Percentiles rank a stretch among this genome's conserved stretches.
phyloP scores from a whole-genome alignment of 2,329 filamentous ascomycete species.

The Fusarium domesticum region DNA sequence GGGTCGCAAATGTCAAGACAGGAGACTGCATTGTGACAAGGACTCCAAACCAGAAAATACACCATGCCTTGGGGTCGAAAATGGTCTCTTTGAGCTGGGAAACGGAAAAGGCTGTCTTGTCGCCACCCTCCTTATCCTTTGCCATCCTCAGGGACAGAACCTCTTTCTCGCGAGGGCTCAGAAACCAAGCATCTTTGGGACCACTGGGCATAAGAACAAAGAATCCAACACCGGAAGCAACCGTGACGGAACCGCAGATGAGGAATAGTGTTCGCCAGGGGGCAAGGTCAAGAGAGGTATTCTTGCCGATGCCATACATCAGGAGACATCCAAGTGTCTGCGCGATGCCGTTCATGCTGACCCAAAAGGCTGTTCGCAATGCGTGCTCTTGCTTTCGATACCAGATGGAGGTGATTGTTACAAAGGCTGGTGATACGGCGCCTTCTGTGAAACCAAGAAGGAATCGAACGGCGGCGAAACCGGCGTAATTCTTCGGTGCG shows the following conservation, averaged over 20 bases:
- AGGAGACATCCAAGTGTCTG: slow-evolving; percentile 30
- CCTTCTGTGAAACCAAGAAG: slow-evolving; percentile 33
- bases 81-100: slow-evolving; percentile 23
- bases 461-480: slow-evolving; percentile 35
- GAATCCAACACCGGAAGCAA: slow-evolving; percentile 9
- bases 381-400: slow-evolving; percentile 32
- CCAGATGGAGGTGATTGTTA: slow-evolving; percentile 34
- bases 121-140: slow-evolving; percentile 14
- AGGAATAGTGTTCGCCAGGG: slow-evolving; percentile 23
- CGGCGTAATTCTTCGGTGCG: slow-evolving; percentile 38
- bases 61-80: slow-evolving; percentile 12
- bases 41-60: slow-evolving; percentile 19
- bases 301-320: slow-evolving; percentile 28
- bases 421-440: slow-evolving; percentile 33
- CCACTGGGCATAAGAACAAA: slow-evolving; percentile 12
- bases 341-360: slow-evolving; percentile 30
- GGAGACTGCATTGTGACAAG: slow-evolving; percentile 21
- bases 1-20: slow-evolving; percentile 19
- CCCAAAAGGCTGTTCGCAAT: slow-evolving; percentile 30
- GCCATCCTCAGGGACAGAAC: slow-evolving; percentile 15
- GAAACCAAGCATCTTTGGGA: slow-evolving; percentile 17
- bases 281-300: slow-evolving; percentile 8
- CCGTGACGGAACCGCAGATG: slow-evolving; percentile 15
- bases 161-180: slow-evolving; percentile 18
- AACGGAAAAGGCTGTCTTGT: slow-evolving; percentile 13